Evolutionary conservation across 1,139 yeast species (phyloP).

Genomic region (Candida sp.): DNA sequence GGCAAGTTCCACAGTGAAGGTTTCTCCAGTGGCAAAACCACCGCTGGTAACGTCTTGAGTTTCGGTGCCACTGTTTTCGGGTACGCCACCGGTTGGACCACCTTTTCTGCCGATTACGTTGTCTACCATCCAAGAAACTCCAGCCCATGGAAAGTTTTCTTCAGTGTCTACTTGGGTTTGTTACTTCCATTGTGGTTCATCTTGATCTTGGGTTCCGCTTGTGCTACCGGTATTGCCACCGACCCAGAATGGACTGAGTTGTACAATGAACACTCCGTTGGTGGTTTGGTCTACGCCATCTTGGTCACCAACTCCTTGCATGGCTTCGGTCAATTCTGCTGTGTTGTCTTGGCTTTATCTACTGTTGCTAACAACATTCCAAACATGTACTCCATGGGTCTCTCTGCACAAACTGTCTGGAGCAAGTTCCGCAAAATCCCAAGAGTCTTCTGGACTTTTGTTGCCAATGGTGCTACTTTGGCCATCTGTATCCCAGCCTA

Average conservation of each 20-base stretch:
- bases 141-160: constrained; percentile 61
- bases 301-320: constrained; percentile 80
- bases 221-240: constrained; percentile 66
- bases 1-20: constrained; percentile 57
- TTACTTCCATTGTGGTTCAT: constrained; percentile 71
- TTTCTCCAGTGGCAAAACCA: constrained; percentile 55
- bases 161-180: constrained; percentile 66
- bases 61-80: constrained; percentile 90
- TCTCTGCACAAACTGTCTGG: constrained; percentile 87
- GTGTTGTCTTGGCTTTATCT: constrained; percentile 81
- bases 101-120: constrained; percentile 92
- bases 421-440: constrained; percentile 73
- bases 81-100: constrained; percentile 95
- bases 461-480: constrained; percentile 76
- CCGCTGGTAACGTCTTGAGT: constrained; percentile 80
- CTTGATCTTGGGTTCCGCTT: constrained; percentile 87
- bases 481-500: constrained; percentile 92
- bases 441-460: constrained; percentile 78
- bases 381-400: constrained; percentile 87
- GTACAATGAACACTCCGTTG: constrained; percentile 62
- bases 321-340: constrained; percentile 90
- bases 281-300: constrained; percentile 83
- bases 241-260: constrained; percentile 52
- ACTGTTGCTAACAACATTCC: constrained; percentile 92
- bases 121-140: constrained; percentile 77